Evolutionary conservation across 2,329 filamentous ascomycete species (phyloP).

Genomic region (Aciculosporium take): DNA sequence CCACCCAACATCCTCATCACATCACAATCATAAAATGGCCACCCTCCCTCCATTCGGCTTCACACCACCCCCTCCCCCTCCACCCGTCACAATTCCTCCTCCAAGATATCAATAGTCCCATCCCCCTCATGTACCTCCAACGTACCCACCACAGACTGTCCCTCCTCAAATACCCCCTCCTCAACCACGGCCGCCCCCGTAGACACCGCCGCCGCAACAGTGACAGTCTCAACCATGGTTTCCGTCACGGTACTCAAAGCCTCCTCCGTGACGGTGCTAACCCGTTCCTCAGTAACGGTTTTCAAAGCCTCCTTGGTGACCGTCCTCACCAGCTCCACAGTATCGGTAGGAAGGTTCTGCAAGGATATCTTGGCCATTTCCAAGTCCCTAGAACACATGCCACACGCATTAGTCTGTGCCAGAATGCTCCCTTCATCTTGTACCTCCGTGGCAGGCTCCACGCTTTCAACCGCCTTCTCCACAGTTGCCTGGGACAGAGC

Average conservation of each 20-base stretch:
- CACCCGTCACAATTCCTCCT: neutral
- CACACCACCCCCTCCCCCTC: too few relatives aligned
- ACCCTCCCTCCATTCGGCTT: too few relatives aligned
- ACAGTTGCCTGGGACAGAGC: neutral
- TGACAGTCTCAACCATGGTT: constrained; percentile 11
- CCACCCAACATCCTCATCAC: neutral
- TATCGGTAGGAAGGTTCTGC: constrained; percentile 1
- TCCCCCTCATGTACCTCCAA: neutral
- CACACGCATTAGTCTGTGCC: constrained; percentile 12
- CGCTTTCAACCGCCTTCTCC: constrained; percentile 7
- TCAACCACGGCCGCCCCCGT: constrained; percentile 6
- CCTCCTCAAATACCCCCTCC: neutral
- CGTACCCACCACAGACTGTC: too few relatives aligned
- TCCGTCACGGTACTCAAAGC: constrained; percentile 16
- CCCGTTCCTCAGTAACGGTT: constrained; percentile 17
- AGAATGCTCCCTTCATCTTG: constrained; percentile 3
- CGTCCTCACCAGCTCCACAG: constrained; percentile 1
- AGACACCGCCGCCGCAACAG: constrained; percentile 8
- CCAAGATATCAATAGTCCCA: neutral
- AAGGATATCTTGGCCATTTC: constrained; percentile 2
- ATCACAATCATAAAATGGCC: neutral
- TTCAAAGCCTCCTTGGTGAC: constrained; percentile 10
- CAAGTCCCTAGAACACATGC: constrained; percentile 9
- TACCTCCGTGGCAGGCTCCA: constrained; percentile 15
- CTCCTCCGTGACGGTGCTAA: constrained; percentile 10